Evolutionary conservation across 2,329 filamentous ascomycete genomes (phyloP).

Genomic region (Aphanocladium album): DNA sequence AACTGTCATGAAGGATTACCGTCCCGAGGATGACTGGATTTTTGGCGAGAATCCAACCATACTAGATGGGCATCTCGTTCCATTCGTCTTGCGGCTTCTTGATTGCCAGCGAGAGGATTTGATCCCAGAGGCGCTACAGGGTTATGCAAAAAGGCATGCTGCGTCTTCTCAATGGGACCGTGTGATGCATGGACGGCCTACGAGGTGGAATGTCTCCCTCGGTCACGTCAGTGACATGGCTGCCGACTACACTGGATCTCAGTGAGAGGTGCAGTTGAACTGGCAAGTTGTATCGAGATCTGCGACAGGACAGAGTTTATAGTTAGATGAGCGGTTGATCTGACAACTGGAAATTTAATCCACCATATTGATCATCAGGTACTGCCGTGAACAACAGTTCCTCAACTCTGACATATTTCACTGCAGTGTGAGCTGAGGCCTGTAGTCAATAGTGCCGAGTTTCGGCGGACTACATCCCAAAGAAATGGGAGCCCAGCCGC

Average conservation of each 20-base stretch:
- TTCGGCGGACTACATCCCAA: too few relatives aligned
- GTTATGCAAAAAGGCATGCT: background rate
- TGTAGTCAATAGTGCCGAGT: background rate
- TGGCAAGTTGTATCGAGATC: background rate
- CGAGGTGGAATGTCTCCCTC: conserved; percentile 1
- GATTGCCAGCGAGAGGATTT: conserved; percentile 2
- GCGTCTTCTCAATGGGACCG: background rate
- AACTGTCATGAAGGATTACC: background rate
- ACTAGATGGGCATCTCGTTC: background rate
- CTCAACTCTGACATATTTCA: background rate
- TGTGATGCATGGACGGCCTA: conserved; percentile 2
- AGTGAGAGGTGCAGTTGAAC: background rate
- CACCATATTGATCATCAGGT: background rate
- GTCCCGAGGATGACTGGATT: background rate
- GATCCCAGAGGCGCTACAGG: background rate
- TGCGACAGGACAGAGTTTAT: too few relatives aligned
- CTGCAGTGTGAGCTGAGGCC: background rate
- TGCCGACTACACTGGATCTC: background rate
- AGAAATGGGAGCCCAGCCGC: too few relatives aligned
- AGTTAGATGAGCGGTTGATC: background rate
- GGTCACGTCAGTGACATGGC: conserved; percentile 8
- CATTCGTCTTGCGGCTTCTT: conserved; percentile 1
- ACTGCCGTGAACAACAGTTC: conserved; percentile 8
- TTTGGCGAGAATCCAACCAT: background rate
- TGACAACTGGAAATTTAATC: background rate